Conservation (phyloP, 805 yeast genomes). For the Metschnikowia noctiluminum region DNA sequence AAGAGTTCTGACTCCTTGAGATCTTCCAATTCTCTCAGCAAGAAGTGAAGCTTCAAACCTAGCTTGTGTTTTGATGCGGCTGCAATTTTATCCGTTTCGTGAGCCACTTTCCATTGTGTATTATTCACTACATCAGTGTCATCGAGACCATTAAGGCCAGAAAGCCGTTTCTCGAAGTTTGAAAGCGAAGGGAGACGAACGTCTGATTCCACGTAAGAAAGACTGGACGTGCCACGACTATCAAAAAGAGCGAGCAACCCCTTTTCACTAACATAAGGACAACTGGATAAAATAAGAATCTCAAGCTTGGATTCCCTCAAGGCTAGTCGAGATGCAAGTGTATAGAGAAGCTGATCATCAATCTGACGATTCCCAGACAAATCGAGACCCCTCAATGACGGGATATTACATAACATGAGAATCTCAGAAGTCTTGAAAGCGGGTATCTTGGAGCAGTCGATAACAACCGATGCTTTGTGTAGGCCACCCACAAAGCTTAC, state of each 20-base stretch:
- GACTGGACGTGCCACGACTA: slow-evolving; percentile 4
- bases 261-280: slow-evolving; percentile 16
- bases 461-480: slow-evolving; percentile 18
- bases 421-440: slow-evolving; percentile 20
- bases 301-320: slow-evolving; percentile 21
- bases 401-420: slow-evolving; percentile 26
- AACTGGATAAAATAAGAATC: slow-evolving; percentile 23
- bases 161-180: slow-evolving; percentile 5
- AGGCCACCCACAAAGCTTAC: slow-evolving; percentile 18
- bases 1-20: slow-evolving; percentile 1
- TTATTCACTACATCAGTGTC: slow-evolving; percentile 15
- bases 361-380: slow-evolving; percentile 26
- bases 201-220: slow-evolving; percentile 16
- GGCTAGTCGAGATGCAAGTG: slow-evolving; percentile 19
- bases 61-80: slow-evolving; percentile 22
- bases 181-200: slow-evolving; percentile 3
- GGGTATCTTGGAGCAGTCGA: slow-evolving; percentile 26
- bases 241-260: slow-evolving; percentile 12
- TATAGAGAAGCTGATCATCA: slow-evolving; percentile 31
- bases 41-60: slow-evolving; percentile 22
- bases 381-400: slow-evolving; percentile 28
- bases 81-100: slow-evolving; percentile 5
- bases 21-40: slow-evolving; percentile 11
- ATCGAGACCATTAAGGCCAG: neutral
- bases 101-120: slow-evolving; percentile 24